Evolutionary conservation across 2,329 filamentous ascomycete species (phyloP), one percentile per base, ranked within the genome.

Genomic region (Colletotrichum tofieldiae): DNA sequence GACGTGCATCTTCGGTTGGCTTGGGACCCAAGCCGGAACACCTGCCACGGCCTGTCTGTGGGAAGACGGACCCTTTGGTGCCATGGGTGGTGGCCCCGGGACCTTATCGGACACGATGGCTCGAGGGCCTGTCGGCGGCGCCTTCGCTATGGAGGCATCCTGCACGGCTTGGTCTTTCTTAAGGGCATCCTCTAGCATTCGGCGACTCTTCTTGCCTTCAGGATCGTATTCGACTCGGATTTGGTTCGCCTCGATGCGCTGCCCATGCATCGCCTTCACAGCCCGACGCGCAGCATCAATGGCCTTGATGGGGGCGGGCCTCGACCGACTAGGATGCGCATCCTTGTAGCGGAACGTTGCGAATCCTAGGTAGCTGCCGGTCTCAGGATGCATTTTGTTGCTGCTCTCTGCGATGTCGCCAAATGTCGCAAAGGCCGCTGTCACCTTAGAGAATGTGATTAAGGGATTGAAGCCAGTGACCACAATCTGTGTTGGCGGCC

Each of bases 381-480:
- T 98, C 70, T 95, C 93, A 11, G 96, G 96, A 81, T 99, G 95
- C 78, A 97, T 96, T 81, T 97, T 96, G 79, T 98, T 98, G 78
- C 94, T 95, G 77, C 97, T 93, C 78, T 95, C 93, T 55, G 93
- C 93, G 74, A 99, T 95, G 71, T 98, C 94, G 65, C 95, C 95
- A 83, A 93, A 97, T 3, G 89, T 90, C 23, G 92, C 90, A 80
- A 97, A 97, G 65, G 94, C 89, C 56, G 92, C 90, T 23, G 89
- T 90, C 62, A 98, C 88, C 77, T 94, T 93, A 67, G 91, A 89
- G 77, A 97, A 94, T 16, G 94, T 90, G 51, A 93, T 92, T 75
- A 98, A 86, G 8, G 96, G 95, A 81, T 98, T 96, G 80, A 98
- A 98, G n/a, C 95, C 94, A n/a, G 92, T 95, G 26, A 98, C 94